Evolutionary conservation across 805 yeast genomes (phyloP).

Genomic region (Metschnikowia drakensbergensis): DNA sequence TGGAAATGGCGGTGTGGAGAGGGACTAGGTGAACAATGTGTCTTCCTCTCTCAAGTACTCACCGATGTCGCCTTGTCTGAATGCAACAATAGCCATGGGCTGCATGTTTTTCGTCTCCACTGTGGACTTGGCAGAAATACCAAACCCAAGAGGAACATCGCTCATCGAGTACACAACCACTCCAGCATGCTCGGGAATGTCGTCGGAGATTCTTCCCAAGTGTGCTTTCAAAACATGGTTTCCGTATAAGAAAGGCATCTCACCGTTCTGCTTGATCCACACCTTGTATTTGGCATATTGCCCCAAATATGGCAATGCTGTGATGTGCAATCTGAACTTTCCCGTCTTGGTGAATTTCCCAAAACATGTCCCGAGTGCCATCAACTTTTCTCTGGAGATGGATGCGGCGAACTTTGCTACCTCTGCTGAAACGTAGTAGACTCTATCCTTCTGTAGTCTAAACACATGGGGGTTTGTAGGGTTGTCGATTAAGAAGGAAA

Average conservation of each 20-base stretch:
- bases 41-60: constrained; percentile 98
- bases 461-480: constrained; percentile 88
- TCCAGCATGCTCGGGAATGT: constrained; percentile 97
- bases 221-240: constrained; percentile 96
- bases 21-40: constrained; percentile 69
- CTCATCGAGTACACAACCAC: constrained; percentile 87
- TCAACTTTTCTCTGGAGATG: constrained; percentile 80
- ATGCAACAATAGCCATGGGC: constrained; percentile 93
- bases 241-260: constrained; percentile 96
- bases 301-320: constrained; percentile 79
- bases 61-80: constrained; percentile 96
- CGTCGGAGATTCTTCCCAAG: constrained; percentile 94
- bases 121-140: constrained; percentile 90
- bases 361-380: constrained; percentile 90
- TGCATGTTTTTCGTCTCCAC: constrained; percentile 81
- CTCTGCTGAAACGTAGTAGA: constrained; percentile 82
- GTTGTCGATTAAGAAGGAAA: constrained; percentile 80
- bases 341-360: constrained; percentile 98
- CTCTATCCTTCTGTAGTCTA: constrained; percentile 93
- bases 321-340: constrained; percentile 90
- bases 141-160: constrained; percentile 92
- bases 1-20: background rate
- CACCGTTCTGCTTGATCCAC: constrained; percentile 97
- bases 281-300: constrained; percentile 88
- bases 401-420: constrained; percentile 86